These are phyloP conservation scores for Penicillium sp. DNA, from an alignment of 2,329 filamentous ascomycete species.

Conservation along the genomic window DNA sequence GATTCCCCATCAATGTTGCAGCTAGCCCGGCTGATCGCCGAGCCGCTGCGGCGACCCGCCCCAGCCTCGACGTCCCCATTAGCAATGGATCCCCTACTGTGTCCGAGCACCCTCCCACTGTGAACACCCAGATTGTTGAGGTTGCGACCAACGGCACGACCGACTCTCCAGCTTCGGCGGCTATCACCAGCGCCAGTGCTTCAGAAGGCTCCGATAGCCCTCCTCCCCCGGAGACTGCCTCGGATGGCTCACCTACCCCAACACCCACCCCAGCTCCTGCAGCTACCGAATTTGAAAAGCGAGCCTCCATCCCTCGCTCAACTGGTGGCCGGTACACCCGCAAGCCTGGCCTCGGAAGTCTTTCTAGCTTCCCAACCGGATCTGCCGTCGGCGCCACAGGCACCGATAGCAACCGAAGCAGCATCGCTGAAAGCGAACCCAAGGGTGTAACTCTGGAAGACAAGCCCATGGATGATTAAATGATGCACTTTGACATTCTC, in stretches of 20 bases:
- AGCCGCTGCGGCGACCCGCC: conserved; percentile 46
- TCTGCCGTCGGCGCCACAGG: conserved; percentile 23
- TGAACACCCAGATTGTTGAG: conserved; percentile 28
- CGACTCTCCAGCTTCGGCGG: conserved; percentile 28
- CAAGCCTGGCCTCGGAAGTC: conserved; percentile 49
- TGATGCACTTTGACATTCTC: background rate
- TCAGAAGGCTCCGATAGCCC: conserved; percentile 28
- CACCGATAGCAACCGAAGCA: conserved; percentile 35
- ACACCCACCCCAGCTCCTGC: conserved; percentile 29
- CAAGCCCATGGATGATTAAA: conserved; percentile 73
- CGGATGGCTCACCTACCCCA: conserved; percentile 37
- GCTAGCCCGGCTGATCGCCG: conserved; percentile 54
- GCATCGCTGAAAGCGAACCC: conserved; percentile 40
- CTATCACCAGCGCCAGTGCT: conserved; percentile 22
- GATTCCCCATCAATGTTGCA: conserved; percentile 79
- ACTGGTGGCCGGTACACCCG: conserved; percentile 48
- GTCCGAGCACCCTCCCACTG: conserved; percentile 30
- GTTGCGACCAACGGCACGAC: conserved; percentile 45
- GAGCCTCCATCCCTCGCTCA: conserved; percentile 62
- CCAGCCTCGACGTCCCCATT: conserved; percentile 80
- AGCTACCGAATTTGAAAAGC: conserved; percentile 55
- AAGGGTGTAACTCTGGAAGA: conserved; percentile 68
- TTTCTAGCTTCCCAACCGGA: conserved; percentile 32
- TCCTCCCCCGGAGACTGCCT: conserved; percentile 27
- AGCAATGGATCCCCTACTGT: conserved; percentile 50